Base-by-base conservation (phyloP, 345 rosid species). In the Carallia pectinifolia region DNA sequence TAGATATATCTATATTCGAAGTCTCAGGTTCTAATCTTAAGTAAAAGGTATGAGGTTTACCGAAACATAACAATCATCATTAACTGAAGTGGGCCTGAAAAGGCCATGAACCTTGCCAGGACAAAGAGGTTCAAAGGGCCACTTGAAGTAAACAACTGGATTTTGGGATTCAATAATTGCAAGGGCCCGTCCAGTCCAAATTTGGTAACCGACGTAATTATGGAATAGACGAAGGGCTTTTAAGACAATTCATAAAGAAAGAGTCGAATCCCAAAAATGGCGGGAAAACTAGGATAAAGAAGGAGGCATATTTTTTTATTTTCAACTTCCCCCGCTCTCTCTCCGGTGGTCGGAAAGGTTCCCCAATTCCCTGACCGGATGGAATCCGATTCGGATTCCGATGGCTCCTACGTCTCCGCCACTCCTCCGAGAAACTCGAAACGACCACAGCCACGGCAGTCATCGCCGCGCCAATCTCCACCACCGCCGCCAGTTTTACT, bases 311-410 rank as follows among this genome's bases (percentile, higher is more conserved):
- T 55, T 40, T 27, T 27, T 33, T 33, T 18, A 7, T 27, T 52
- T 60, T 50, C 61, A 61, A 8, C 30, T 56, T 23, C 23, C 36
- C 47, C 12, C 50, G 1, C 6, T 18, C 44, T 52, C 61, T 13
- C 5, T 2, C 50, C 12, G 50, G 12, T 13, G 50, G 16, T 44
- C 4, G 50, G 16, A 3, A 44, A 44, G 16, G 1, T 4, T 16
- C 17, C 50, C 50, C 12, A 34, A 33, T 67, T 36, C 52, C 59
- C 60, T 37, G 44, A 7, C 55, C 34, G 1, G 7, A 87, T 93
- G 94, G 93, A 89, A 54, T 80, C 88, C 73, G 96, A 87, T 76
- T 86, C 97, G 54, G 95, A 91, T 76, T 91, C 97, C 81, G 91
- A 81, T 66, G 90, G 92, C 31, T 94, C 97, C 54, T 89, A 90